A percentile compares a stretch with the other conserved stretches of the same genome.
Evolutionary conservation across 345 rosid genomes (phyloP).

Genomic region (Firmiana major): DNA sequence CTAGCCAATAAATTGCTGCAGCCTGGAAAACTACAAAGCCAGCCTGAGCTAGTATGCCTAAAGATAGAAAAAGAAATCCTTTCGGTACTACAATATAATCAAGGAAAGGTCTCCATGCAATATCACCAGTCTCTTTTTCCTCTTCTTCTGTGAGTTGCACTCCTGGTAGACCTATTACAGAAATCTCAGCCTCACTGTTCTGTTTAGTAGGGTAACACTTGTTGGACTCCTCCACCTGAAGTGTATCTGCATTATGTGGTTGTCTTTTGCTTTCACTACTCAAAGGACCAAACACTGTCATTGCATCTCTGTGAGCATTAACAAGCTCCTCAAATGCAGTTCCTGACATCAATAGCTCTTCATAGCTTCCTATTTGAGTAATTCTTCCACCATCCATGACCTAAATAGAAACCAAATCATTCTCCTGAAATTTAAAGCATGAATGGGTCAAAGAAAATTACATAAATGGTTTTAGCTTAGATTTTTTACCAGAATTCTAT

Average conservation of each 20-base stretch:
- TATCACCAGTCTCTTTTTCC: slow-evolving; percentile 54
- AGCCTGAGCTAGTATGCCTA: slow-evolving; percentile 27
- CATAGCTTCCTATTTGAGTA: slow-evolving; percentile 51
- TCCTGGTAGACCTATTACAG: slow-evolving; percentile 25
- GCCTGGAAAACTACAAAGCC: slow-evolving; percentile 56
- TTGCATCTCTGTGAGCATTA: slow-evolving; percentile 60
- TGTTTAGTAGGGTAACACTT: slow-evolving; percentile 14
- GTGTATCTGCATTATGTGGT: neutral
- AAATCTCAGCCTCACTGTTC: slow-evolving; percentile 25
- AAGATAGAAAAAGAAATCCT: slow-evolving; percentile 35
- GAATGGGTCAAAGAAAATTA: neutral
- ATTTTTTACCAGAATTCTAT: slow-evolving; percentile 45
- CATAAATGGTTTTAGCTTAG: neutral
- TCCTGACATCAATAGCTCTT: slow-evolving; percentile 47
- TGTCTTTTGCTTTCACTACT: slow-evolving; percentile 23
- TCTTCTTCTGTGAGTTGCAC: slow-evolving; percentile 62
- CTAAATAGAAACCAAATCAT: slow-evolving; percentile 21
- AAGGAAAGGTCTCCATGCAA: slow-evolving; percentile 54
- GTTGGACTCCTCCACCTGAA: neutral
- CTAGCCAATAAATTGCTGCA: slow-evolving; percentile 69
- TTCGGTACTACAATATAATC: slow-evolving; percentile 51
- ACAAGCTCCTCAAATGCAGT: slow-evolving; percentile 62
- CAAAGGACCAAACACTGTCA: slow-evolving; percentile 38
- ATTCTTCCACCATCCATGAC: slow-evolving; percentile 60
- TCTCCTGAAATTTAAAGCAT: neutral